These are phyloP conservation scores for Cladosporium halotolerans DNA, from an alignment of 2,329 filamentous ascomycete genomes.

Conservation along the genomic window DNA sequence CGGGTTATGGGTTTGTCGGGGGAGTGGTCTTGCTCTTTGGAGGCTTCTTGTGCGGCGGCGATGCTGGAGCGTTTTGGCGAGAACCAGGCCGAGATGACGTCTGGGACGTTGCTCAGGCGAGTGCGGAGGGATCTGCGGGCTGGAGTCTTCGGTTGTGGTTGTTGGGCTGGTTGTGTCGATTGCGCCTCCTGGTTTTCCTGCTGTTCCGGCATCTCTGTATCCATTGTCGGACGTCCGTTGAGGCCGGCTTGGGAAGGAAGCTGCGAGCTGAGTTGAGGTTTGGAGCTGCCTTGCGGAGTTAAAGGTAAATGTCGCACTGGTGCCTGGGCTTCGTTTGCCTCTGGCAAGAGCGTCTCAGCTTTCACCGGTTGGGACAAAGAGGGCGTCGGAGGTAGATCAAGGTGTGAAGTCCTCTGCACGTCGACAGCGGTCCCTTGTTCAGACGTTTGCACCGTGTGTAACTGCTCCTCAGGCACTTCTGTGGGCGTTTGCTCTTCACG, in stretches of 20 bases:
- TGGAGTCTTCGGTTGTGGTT: slow-evolving; percentile 13
- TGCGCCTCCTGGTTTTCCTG: slow-evolving; percentile 11
- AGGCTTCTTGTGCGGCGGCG: slow-evolving; percentile 5
- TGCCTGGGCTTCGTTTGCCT: not conserved
- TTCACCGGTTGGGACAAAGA: not conserved
- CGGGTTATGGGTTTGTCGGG: not conserved
- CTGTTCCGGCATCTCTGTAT: not conserved
- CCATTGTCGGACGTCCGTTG: not conserved
- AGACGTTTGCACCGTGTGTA: no score
- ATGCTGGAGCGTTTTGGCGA: slow-evolving; percentile 22
- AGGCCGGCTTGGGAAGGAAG: not conserved
- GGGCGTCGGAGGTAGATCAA: not conserved
- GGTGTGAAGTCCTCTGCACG: not conserved
- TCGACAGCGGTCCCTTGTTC: no score
- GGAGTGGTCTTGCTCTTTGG: not conserved
- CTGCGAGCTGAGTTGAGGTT: not conserved
- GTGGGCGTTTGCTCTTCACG: no score
- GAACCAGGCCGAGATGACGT: slow-evolving; percentile 33
- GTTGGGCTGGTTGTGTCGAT: not conserved
- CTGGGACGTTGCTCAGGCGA: slow-evolving; percentile 27
- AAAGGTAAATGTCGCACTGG: slow-evolving; percentile 10
- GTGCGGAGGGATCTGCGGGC: slow-evolving; percentile 23
- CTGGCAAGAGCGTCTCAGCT: not conserved
- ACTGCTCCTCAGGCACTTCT: no score
- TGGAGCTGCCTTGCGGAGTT: not conserved